Percentiles rank a stretch among this genome's conserved stretches.
These are phyloP conservation scores for Acaromyces ingoldii DNA, from an alignment of 1,284 basidiomycete genomes.

Conservation along the genomic window DNA sequence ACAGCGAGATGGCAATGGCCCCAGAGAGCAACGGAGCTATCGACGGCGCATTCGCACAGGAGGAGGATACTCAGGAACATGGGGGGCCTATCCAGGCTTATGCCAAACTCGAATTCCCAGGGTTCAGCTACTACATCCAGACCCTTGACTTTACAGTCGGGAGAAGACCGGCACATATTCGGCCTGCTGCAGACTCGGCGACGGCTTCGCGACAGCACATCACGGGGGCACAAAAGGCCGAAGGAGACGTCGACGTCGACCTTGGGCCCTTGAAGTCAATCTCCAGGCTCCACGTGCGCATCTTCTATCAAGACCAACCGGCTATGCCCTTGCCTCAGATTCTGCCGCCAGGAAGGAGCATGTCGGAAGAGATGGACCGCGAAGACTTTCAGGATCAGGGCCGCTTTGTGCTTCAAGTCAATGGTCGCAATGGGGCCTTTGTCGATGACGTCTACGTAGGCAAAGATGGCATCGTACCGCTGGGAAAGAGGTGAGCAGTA, in stretches of 20 bases:
- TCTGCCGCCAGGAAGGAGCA: too few species aligned
- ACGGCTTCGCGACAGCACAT: constrained; percentile 25
- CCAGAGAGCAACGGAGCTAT: background rate
- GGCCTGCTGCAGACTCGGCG: constrained; percentile 9
- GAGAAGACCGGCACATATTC: constrained; percentile 54
- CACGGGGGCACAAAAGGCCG: constrained; percentile 25
- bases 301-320: constrained; percentile 58
- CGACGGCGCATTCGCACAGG: background rate
- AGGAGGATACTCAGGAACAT: background rate
- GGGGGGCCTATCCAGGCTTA: constrained; percentile 68
- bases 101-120: constrained; percentile 85
- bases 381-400: too few species aligned
- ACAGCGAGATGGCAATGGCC: background rate
- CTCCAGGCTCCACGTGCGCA: constrained; percentile 88
- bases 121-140: constrained; percentile 80
- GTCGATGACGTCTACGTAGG: constrained; percentile 93
- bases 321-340: too few species aligned
- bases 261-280: constrained; percentile 94
- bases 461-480: constrained; percentile 71
- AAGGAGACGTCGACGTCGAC: constrained; percentile 70
- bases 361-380: too few species aligned
- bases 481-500: constrained; percentile 32
- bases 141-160: constrained; percentile 69
- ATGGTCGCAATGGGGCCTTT: constrained; percentile 94
- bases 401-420: constrained; percentile 78